phyloP scores from a whole-genome alignment of 2,329 filamentous ascomycete species.

The Pyricularia sp. region DNA sequence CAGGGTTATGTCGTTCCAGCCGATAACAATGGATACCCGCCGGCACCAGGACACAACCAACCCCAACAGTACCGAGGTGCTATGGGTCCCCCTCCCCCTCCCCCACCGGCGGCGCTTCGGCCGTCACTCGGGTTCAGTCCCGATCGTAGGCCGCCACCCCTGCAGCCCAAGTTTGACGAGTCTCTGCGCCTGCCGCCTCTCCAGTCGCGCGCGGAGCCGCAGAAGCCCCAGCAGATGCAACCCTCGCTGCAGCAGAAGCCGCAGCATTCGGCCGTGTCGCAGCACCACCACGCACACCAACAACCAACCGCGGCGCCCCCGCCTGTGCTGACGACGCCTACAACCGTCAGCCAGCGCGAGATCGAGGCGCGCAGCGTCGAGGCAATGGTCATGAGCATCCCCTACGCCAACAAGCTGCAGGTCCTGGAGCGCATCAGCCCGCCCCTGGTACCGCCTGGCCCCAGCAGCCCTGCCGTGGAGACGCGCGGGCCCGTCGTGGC shows the following conservation, averaged over 20 bases:
- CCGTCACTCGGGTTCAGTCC: not conserved
- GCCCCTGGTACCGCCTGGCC: slow-evolving; percentile 38
- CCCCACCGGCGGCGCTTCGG: slow-evolving; percentile 1
- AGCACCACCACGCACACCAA: not conserved
- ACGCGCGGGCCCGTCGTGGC: slow-evolving; percentile 72
- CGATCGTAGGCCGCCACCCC: not conserved
- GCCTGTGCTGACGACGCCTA: not conserved
- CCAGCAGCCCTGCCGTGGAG: slow-evolving; percentile 20
- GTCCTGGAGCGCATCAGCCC: slow-evolving; percentile 69
- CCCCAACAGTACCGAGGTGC: not conserved
- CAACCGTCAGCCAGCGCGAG: slow-evolving; percentile 12
- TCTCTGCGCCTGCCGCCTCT: slow-evolving; percentile 44
- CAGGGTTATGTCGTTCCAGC: not conserved
- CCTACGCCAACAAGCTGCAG: slow-evolving; percentile 66
- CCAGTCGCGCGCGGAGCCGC: slow-evolving; percentile 26
- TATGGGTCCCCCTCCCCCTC: slow-evolving; percentile 16
- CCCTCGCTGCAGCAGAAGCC: not conserved
- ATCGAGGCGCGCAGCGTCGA: slow-evolving; percentile 41
- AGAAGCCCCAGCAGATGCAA: slow-evolving; percentile 2
- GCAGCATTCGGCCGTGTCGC: not conserved
- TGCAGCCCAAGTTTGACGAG: slow-evolving; percentile 31
- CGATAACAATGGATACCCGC: not conserved
- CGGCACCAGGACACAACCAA: not conserved
- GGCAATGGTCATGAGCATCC: slow-evolving; percentile 66
- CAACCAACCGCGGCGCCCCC: not conserved